Evolutionary conservation across 2,329 filamentous ascomycete species (phyloP).

Genomic region (Eutypa lata): DNA sequence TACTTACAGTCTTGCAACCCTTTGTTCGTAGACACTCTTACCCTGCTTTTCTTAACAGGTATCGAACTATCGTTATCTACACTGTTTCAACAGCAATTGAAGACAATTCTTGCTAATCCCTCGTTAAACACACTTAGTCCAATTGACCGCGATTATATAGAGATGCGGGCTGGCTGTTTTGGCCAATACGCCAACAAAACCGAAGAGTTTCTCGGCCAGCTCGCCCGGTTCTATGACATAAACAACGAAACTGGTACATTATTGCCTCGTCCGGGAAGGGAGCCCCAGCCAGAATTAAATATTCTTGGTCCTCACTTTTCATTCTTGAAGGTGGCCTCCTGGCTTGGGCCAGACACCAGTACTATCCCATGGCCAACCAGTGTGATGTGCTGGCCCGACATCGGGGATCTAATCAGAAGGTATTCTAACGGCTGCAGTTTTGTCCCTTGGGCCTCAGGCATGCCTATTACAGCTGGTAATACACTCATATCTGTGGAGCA

Average conservation of each 20-base stretch:
- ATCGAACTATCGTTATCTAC: neutral
- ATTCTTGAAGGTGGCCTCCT: neutral
- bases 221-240: neutral
- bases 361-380: neutral
- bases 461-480: neutral
- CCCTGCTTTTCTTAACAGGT: neutral
- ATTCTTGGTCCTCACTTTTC: neutral
- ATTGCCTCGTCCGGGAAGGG: neutral
- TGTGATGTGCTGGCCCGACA: neutral
- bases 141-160: too few relatives aligned
- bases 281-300: neutral
- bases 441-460: neutral
- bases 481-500: neutral
- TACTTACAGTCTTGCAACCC: neutral
- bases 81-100: neutral
- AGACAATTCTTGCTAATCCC: neutral
- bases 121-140: neutral
- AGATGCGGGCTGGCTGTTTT: neutral
- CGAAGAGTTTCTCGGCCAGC: neutral
- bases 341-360: neutral
- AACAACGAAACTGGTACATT: neutral
- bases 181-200: neutral
- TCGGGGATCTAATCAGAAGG: neutral
- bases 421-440: neutral
- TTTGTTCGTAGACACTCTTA: neutral